Conservation (phyloP, 1,284 basidiomycete genomes). For the Trametes polyzona region DNA sequence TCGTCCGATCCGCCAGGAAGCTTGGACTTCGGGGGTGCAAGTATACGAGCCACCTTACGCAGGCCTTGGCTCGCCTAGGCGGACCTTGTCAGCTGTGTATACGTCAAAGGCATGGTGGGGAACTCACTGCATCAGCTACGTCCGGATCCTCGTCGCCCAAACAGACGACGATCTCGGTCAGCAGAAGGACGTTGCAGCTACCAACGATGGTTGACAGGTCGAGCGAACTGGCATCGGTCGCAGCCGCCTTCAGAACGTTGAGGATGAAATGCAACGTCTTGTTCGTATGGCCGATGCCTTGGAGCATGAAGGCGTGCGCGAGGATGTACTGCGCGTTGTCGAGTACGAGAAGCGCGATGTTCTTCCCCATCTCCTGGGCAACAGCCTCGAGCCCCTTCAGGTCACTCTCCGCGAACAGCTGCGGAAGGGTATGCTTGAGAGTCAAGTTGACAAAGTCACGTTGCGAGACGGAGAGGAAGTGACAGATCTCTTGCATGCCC, state of each 20-base stretch:
- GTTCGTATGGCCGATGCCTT: conserved; percentile 54
- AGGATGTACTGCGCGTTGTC: conserved; percentile 69
- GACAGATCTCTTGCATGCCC: conserved; percentile 64
- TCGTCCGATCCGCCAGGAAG: conserved; percentile 16
- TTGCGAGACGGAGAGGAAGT: conserved; percentile 58
- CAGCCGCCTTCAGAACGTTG: conserved; percentile 48
- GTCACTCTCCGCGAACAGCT: conserved; percentile 69
- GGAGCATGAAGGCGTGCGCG: conserved; percentile 71
- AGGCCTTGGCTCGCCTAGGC: conserved; percentile 65
- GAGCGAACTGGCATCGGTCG: conserved; percentile 41
- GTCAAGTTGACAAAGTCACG: conserved; percentile 73
- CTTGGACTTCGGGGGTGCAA: conserved; percentile 29
- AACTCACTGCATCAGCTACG: conserved; percentile 48
- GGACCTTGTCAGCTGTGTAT: background rate
- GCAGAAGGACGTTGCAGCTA: conserved; percentile 66
- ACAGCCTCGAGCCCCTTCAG: conserved; percentile 45
- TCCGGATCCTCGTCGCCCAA: conserved; percentile 68
- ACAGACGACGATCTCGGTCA: conserved; percentile 76
- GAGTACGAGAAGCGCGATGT: conserved; percentile 61
- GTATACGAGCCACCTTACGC: conserved; percentile 55
- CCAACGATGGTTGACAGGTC: conserved; percentile 59
- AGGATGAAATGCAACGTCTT: conserved; percentile 68
- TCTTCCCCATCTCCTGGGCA: conserved; percentile 48
- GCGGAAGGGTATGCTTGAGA: conserved; percentile 69
- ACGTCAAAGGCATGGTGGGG: background rate